These are phyloP conservation scores for Nannochloropsis limnetica DNA, from an alignment of 352 stramenopile species.

Conservation along the genomic window DNA sequence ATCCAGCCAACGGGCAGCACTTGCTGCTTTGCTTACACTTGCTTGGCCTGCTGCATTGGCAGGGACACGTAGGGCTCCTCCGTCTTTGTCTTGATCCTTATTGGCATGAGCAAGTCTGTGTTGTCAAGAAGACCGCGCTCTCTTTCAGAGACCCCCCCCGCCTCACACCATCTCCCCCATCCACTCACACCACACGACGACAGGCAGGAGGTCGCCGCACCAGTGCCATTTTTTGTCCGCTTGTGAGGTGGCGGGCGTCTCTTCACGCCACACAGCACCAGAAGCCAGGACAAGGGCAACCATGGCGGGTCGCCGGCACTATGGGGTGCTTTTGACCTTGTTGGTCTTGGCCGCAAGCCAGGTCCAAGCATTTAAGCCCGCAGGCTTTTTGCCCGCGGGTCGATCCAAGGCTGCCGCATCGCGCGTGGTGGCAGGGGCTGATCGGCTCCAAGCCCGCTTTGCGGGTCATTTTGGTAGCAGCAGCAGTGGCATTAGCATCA, in stretches of 20 bases:
- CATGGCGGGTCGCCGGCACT: not conserved
- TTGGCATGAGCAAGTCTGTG: not conserved
- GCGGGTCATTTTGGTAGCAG: not conserved
- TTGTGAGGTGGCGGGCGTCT: not conserved
- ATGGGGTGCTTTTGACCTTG: not conserved
- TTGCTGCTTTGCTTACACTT: not conserved
- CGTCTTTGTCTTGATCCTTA: not conserved
- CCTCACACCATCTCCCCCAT: not conserved
- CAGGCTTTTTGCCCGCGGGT: slow-evolving; percentile 9
- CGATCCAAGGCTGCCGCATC: not conserved
- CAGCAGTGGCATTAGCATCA: not conserved
- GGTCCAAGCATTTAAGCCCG: not conserved
- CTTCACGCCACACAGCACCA: not conserved
- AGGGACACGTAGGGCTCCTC: not conserved
- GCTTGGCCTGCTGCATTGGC: not conserved
- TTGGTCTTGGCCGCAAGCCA: not conserved
- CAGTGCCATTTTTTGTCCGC: not conserved
- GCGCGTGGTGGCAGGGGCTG: not conserved
- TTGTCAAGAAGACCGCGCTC: not conserved
- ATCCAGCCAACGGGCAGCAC: not conserved
- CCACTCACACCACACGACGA: not conserved
- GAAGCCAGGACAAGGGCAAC: slow-evolving; percentile 2
- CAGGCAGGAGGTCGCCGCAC: not conserved
- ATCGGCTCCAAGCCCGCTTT: not conserved
- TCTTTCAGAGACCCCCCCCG: not conserved